These are phyloP conservation scores for Samsoniella hepiali DNA, from an alignment of 2,329 filamentous ascomycete species.

Conservation along the genomic window DNA sequence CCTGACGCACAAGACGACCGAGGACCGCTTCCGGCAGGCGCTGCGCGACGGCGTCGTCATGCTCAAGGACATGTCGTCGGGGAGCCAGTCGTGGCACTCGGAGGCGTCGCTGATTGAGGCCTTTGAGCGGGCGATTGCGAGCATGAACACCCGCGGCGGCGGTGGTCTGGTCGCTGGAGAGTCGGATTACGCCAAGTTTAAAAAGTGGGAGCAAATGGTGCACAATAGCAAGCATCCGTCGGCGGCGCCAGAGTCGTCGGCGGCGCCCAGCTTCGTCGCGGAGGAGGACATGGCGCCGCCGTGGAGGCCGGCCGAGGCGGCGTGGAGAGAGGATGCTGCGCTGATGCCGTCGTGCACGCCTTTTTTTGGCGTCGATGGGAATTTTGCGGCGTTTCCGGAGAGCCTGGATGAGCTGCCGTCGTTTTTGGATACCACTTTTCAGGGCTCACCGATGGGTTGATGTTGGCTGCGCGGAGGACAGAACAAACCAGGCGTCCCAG, in stretches of 20 bases:
- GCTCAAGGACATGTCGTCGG: slow-evolving; percentile 52
- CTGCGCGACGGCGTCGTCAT: slow-evolving; percentile 48
- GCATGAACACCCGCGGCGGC: slow-evolving; percentile 39
- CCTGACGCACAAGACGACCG: slow-evolving; percentile 32
- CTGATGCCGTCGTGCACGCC: slow-evolving; percentile 28
- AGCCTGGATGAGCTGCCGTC: slow-evolving; percentile 37
- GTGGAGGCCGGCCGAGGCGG: slow-evolving; percentile 21
- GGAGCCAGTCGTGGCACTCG: slow-evolving; percentile 50
- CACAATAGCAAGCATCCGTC: slow-evolving; percentile 33
- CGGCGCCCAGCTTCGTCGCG: background rate
- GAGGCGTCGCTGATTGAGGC: slow-evolving; percentile 52
- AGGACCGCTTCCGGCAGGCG: slow-evolving; percentile 40
- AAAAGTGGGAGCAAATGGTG: slow-evolving; percentile 50
- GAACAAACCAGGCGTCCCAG: too few species aligned
- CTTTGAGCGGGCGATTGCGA: slow-evolving; percentile 45
- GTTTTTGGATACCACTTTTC: slow-evolving; percentile 23
- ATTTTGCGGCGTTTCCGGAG: slow-evolving; percentile 38
- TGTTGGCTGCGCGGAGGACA: too few species aligned
- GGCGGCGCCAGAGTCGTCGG: slow-evolving; percentile 24
- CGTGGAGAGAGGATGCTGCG: slow-evolving; percentile 7
- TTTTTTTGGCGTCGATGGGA: slow-evolving; percentile 37
- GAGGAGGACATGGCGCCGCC: background rate
- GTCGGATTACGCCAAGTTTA: slow-evolving; percentile 49
- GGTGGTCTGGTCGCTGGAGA: slow-evolving; percentile 33
- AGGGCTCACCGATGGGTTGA: background rate